phyloP scores from a whole-genome alignment of 2,329 filamentous ascomycete genomes.

The Pseudogymnoascus sp. region DNA sequence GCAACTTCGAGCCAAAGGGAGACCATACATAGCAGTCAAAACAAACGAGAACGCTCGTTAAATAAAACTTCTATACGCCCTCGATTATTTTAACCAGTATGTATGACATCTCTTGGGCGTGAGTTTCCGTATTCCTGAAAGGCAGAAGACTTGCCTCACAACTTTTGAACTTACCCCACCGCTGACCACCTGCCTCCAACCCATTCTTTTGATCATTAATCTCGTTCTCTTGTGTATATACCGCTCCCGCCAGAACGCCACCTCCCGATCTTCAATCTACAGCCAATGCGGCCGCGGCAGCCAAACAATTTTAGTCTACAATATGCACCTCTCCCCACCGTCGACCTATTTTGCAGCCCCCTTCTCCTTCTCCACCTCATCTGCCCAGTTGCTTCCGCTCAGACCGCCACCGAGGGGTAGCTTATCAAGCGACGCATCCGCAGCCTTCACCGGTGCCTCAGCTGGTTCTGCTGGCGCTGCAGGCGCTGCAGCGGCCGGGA shows the following conservation, averaged over 20 bases:
- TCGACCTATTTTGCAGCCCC: neutral
- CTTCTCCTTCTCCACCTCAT: slow-evolving; percentile 15
- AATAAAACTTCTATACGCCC: neutral
- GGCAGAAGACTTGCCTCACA: neutral
- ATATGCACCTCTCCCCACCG: slow-evolving; percentile 8
- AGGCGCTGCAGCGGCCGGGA: neutral
- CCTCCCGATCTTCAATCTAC: slow-evolving; percentile 19
- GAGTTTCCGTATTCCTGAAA: neutral
- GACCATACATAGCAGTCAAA: neutral
- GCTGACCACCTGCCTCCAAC: neutral
- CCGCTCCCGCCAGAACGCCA: neutral
- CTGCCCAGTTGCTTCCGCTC: slow-evolving; percentile 15
- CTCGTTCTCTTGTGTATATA: neutral
- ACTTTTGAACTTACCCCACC: neutral
- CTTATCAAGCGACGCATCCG: neutral
- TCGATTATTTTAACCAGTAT: neutral
- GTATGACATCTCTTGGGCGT: neutral
- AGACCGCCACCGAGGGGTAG: slow-evolving; percentile 12
- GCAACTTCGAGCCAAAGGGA: neutral
- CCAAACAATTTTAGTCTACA: neutral
- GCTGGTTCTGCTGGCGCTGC: neutral
- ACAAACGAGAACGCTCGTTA: neutral
- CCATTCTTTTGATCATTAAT: neutral
- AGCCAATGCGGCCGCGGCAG: slow-evolving; percentile 23
- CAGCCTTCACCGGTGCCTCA: neutral